Base-by-base conservation (phyloP, 1,284 basidiomycete species). In the Tylopilus sp. region DNA sequence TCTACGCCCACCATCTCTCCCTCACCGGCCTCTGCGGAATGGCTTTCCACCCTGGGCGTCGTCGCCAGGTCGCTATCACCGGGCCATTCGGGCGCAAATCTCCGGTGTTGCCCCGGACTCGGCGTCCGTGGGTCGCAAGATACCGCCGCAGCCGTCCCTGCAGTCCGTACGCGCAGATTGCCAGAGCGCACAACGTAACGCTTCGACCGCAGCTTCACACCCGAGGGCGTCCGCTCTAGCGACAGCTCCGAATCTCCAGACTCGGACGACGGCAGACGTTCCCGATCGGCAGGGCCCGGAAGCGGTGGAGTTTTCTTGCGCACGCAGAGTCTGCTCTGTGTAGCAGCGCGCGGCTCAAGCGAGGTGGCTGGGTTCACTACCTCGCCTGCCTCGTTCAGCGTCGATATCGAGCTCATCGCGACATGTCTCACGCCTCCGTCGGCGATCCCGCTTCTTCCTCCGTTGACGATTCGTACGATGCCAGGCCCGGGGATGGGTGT, bases 31-130 rank as follows among this genome's bases (percentile, higher is more conserved):
- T 58, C 57, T 31, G 74, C 72, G 6, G 33, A 31, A 57, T 85
- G 84, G 11, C 60, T 71, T 15, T 71, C 60, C 28, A 76, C 78
- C 46, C 70, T 78, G 2, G 85, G 86, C 8, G 85, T 87, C 40
- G 70, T 69, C 12, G 43, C 62, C 40, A 57, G 48, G 23, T 85
- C 82, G 29, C 68, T 65, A 9, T 81, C 81, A n/a, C 75, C 74
- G 31, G 75, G 71, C 71, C 74, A 78, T 37, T 82, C 79, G 0
- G 79, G 77, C 12, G 66, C 71, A 44, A 51, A 38, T 12, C 68
- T 71, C 44, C 71, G 46, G 16, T 69, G 34, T 19, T 36, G 72
- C 38, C 72, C 73, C 3, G 75, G 72, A 52, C 71, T 75, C 13
- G 73, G 60, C 5, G 58, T 61, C 30, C 57, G 68, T 50, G 67